phyloP scores from a whole-genome alignment of 257 asterid genomes.

The Ilex aquifolium region DNA sequence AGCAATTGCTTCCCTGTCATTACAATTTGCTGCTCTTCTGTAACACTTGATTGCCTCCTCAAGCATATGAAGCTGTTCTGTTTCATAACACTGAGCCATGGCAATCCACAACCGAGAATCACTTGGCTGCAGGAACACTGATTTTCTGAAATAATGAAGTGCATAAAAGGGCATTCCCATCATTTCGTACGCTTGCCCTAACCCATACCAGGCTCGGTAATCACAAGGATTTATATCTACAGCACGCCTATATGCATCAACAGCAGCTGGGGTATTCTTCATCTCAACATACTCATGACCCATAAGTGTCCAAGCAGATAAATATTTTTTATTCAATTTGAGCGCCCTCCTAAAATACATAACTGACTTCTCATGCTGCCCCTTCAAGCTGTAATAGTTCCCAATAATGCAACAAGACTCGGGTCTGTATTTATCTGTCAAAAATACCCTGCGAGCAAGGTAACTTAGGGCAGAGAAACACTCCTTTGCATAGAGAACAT shows the following conservation, averaged over 20 bases:
- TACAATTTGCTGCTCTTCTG: conserved; percentile 65
- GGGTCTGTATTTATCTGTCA: conserved; percentile 84
- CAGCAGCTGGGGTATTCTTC: conserved; percentile 94
- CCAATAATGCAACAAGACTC: conserved; percentile 92
- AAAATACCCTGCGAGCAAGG: conserved; percentile 83
- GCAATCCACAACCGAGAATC: conserved; percentile 97
- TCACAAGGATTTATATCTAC: conserved; percentile 91
- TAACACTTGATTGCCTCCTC: conserved; percentile 94
- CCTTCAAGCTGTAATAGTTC: conserved; percentile 88
- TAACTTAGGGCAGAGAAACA: conserved; percentile 82
- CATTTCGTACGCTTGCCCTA: conserved; percentile 97
- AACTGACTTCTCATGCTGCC: conserved; percentile 88
- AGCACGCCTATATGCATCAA: conserved; percentile 91
- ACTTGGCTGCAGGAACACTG: conserved; percentile 84
- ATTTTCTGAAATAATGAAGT: conserved; percentile 83
- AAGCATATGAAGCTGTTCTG: conserved; percentile 78
- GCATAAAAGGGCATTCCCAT: conserved; percentile 95
- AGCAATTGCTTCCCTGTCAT: conserved; percentile 89
- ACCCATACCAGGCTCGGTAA: conserved; percentile 96
- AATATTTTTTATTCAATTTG: conserved; percentile 75
- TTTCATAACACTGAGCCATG: conserved; percentile 90
- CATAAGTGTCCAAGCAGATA: conserved; percentile 98
- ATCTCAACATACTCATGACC: conserved; percentile 95
- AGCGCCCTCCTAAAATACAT: conserved; percentile 83
- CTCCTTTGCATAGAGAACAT: conserved; percentile 88